Percentiles rank a stretch among this genome's conserved stretches.
phyloP scores from a whole-genome alignment of 1,139 yeast species.

The Magnusiomyces suaveolens region DNA sequence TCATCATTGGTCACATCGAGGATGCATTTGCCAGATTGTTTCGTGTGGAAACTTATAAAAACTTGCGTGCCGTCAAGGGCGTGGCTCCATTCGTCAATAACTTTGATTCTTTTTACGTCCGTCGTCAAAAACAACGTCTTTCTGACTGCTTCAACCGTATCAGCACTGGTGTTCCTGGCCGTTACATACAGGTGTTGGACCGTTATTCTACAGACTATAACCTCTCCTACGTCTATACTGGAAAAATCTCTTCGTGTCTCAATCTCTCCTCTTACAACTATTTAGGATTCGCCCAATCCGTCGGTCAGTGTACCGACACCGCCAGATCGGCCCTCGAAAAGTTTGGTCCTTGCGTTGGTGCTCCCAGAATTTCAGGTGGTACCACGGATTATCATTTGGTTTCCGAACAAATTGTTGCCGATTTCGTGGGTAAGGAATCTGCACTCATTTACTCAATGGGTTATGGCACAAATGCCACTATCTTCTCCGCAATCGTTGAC shows the following conservation, averaged over 20 bases:
- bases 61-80: conserved; percentile 72
- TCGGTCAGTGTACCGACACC: conserved; percentile 80
- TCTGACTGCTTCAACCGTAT: conserved; percentile 96
- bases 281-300: conserved; percentile 92
- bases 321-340: conserved; percentile 54
- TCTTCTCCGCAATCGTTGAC: conserved; percentile 77
- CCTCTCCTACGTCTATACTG: conserved; percentile 56
- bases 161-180: conserved; percentile 94
- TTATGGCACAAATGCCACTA: conserved; percentile 89
- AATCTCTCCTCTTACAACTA: conserved; percentile 88
- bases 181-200: conserved; percentile 72
- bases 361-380: conserved; percentile 68
- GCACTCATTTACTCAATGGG: conserved; percentile 87
- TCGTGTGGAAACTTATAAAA: conserved; percentile 50
- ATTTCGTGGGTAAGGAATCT: conserved; percentile 85
- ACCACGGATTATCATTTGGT: conserved; percentile 64
- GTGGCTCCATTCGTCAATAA: conserved; percentile 94
- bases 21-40: conserved; percentile 79
- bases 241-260: conserved; percentile 65
- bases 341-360: conserved; percentile 71
- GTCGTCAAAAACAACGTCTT: conserved; percentile 81
- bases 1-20: conserved; percentile 79
- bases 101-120: conserved; percentile 85
- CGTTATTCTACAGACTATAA: conserved; percentile 55
- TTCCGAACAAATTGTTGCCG: conserved; percentile 71